Evolutionary conservation across 345 rosid genomes (phyloP).

Genomic region (Hypericum perforatum): DNA sequence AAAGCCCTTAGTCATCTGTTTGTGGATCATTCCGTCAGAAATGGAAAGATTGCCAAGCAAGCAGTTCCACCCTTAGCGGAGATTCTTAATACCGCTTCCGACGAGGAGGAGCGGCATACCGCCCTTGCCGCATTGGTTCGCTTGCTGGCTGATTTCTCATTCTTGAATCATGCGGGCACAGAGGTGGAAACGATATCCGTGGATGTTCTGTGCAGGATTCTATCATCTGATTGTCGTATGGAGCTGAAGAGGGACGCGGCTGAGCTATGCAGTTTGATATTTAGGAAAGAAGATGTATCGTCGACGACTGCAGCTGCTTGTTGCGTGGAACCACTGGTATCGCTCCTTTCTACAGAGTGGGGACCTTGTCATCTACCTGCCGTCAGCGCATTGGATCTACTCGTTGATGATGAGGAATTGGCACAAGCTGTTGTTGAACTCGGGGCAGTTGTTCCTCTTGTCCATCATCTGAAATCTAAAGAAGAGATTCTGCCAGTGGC

Average conservation of each 20-base stretch:
- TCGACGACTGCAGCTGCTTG: slow-evolving; percentile 95
- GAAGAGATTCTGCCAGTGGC: slow-evolving; percentile 90
- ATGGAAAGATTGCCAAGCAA: slow-evolving; percentile 86
- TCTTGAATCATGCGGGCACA: slow-evolving; percentile 84
- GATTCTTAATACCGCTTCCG: slow-evolving; percentile 86
- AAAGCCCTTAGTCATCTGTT: slow-evolving; percentile 92
- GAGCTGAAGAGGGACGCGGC: slow-evolving; percentile 99
- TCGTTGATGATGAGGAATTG: slow-evolving; percentile 91
- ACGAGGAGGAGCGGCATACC: slow-evolving; percentile 92
- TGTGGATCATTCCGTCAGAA: slow-evolving; percentile 88
- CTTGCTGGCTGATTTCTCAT: slow-evolving; percentile 87
- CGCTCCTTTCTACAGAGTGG: slow-evolving; percentile 82
- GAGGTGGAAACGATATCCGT: slow-evolving; percentile 98
- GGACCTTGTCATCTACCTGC: slow-evolving; percentile 93
- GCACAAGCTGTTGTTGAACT: slow-evolving; percentile 97
- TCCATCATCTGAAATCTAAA: slow-evolving; percentile 83
- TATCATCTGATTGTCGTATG: slow-evolving; percentile 77
- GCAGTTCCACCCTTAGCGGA: slow-evolving; percentile 98
- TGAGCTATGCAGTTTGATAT: slow-evolving; percentile 89
- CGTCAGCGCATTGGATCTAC: slow-evolving; percentile 86
- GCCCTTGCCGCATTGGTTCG: slow-evolving; percentile 94
- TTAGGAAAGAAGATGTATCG: slow-evolving; percentile 79
- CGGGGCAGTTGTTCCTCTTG: slow-evolving; percentile 98
- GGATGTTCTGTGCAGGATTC: slow-evolving; percentile 95
- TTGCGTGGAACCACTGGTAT: slow-evolving; percentile 95